phyloP scores from a whole-genome alignment of 441 rosid species.

The Eutrema salsugineum region DNA sequence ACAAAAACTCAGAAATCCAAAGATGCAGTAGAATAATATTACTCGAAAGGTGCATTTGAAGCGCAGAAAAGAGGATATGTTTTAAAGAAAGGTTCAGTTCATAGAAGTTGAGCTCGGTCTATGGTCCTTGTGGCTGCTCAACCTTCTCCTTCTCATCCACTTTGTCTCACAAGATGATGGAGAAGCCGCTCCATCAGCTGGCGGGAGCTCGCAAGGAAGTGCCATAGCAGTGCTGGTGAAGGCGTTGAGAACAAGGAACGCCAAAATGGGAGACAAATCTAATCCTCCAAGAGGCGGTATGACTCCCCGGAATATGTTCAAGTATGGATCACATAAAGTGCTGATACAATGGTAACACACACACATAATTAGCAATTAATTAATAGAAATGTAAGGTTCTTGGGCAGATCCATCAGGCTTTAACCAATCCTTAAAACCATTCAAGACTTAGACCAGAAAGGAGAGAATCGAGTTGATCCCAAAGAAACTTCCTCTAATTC shows the following conservation, averaged over 20 bases:
- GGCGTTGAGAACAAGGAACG: constrained; percentile 76
- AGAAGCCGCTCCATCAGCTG: constrained; percentile 31
- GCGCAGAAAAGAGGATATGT: neutral
- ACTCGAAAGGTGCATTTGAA: constrained; percentile 1
- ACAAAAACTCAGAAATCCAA: constrained; percentile 14
- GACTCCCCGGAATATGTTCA: constrained; percentile 91
- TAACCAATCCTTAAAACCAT: neutral
- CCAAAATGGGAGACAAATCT: constrained; percentile 88
- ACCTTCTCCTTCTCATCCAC: constrained; percentile 66
- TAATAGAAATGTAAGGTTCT: neutral
- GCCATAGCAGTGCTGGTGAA: constrained; percentile 82
- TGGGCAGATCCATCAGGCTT: neutral
- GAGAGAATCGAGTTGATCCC: neutral
- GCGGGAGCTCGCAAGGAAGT: constrained; percentile 85
- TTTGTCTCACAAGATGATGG: constrained; percentile 46
- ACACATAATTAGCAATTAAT: constrained; percentile 6
- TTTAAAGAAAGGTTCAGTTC: constrained; percentile 2
- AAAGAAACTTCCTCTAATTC: neutral
- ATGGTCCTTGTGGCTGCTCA: constrained; percentile 16
- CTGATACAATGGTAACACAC: constrained; percentile 38
- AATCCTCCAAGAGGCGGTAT: constrained; percentile 92
- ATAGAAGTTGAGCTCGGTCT: constrained; percentile 12
- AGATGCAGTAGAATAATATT: constrained; percentile 11
- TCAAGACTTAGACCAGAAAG: neutral
- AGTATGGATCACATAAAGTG: constrained; percentile 89